Base-by-base conservation (phyloP, 2,329 filamentous ascomycete genomes). In the Thermoascus crustaceus region DNA sequence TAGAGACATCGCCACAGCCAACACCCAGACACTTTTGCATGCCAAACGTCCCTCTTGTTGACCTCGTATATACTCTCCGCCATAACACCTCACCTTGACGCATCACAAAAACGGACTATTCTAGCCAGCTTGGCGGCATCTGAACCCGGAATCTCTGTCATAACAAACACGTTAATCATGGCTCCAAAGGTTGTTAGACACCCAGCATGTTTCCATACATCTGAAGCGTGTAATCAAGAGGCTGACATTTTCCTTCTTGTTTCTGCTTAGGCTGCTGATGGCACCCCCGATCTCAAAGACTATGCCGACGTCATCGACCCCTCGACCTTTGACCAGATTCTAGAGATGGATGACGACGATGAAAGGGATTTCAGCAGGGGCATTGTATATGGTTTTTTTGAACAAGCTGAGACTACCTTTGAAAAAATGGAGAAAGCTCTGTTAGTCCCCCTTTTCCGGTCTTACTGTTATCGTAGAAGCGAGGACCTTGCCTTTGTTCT, bases 311-410 rank as follows among this genome's bases (percentile, higher is more conserved):
- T 73, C 56, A 80, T 98, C 63, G 89, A 96, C 60, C 66, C 71
- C 42, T 59, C 64, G 37, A 94, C 87, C 38, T 98, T 98, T 53
- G 79, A 81, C 52, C 91, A 96, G 69, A 96, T 98, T 58, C 76
- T 96, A 44, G 91, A 96, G 64, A 95, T 98, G 89, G 91, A 98
- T 60, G 91, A 96, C 45, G 83, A 85, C 45, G 82, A 80, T 7
- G 83, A 89, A 45, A 75, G 80, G 50, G 86, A 94, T 32, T 96
- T 96, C 71, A 93, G 84, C 66, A 76, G 72, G 51, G 81, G 82
- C 41, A 88, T 98, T 47, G 88, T 96, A 32, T 82, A 78, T 56
- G 85, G 86, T 42, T 98, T 94, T 69, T 94, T 96, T 49, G 80
- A 86, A 11, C 91, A 98, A 66, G 89, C 87, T 23, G 76, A 87